phyloP scores from a whole-genome alignment of 2,329 filamentous ascomycete genomes.

The Zalaria obscura region DNA sequence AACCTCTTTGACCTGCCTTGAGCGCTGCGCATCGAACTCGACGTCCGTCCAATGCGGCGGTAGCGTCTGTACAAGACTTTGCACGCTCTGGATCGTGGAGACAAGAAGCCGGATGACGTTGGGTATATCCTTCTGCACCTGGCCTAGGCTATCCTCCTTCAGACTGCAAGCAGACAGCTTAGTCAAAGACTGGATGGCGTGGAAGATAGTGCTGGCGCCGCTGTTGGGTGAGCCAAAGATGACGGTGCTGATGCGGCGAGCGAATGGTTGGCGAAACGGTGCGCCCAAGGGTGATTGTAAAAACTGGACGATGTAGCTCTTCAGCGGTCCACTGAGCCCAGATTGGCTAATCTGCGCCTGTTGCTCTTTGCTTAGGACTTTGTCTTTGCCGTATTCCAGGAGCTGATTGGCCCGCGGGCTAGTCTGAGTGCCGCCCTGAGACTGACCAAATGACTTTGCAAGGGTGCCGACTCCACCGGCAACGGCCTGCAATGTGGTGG shows the following conservation, averaged over 20 bases:
- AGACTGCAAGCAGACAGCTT: conserved; percentile 59
- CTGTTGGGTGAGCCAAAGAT: conserved; percentile 64
- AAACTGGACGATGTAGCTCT: conserved; percentile 25
- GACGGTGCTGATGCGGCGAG: conserved; percentile 47
- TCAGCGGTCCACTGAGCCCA: conserved; percentile 32
- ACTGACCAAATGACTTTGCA: conserved; percentile 34
- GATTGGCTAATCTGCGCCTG: conserved; percentile 37
- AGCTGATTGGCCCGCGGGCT: conserved; percentile 20
- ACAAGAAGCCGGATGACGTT: conserved; percentile 62
- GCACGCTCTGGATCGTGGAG: conserved; percentile 50
- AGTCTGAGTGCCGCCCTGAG: conserved; percentile 22
- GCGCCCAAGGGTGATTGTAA: conserved; percentile 43
- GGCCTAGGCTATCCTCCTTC: conserved; percentile 68
- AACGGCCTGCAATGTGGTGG: conserved; percentile 21
- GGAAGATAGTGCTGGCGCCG: conserved; percentile 51
- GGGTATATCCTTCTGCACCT: conserved; percentile 71
- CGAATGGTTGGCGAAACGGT: conserved; percentile 58
- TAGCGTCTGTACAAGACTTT: conserved; percentile 47
- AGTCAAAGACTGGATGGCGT: conserved; percentile 51
- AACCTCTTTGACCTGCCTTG: conserved; percentile 44
- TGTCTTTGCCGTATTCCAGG: conserved; percentile 12
- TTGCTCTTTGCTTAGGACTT: conserved; percentile 30
- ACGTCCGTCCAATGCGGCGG: conserved; percentile 70
- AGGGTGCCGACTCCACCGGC: conserved; percentile 28
- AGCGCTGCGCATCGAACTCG: conserved; percentile 32